Evolutionary conservation across 768 basidiomycete genomes (phyloP), one percentile per base, ranked within the genome.

Genomic region (Termitomyces sp.): DNA sequence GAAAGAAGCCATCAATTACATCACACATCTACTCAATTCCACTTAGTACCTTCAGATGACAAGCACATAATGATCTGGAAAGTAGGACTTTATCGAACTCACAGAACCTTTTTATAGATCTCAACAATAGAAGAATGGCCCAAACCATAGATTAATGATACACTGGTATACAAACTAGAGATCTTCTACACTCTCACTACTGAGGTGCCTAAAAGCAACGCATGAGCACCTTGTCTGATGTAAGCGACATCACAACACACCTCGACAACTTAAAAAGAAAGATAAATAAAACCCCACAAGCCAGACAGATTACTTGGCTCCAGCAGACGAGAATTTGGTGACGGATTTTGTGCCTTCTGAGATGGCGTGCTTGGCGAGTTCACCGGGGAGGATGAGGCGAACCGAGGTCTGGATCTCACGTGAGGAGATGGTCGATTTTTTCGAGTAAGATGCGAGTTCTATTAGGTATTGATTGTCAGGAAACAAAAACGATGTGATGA

Each of bases 391-490:
- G 69, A 98, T 97, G 47, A 96, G 82, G 58, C 95, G 90, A 53
- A 97, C 95, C 42, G 92, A 83, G 33, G 96, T 98, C 76, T 98
- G 96, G 69, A 98, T 98, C 76, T 98, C 96, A 60, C 96, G 91
- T 24, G 94, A 97, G 20, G 95, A 96, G 73, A 98, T 98, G 46
- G 96, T 98, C 3, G 96, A 97, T 77, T 97, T 96, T 85, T 98
- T 96, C 57, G 95, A 97, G 83, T 98, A 98, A 1, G 93, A 85
- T 57, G 95, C 94, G 69, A 98, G 93, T 77, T 96, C 91, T 93
- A 67, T 55, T 60, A 3, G 37, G 60, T 62, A 11, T 61, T 49
- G 50, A 41, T 55, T 36, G 9, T 42, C n/a, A 15, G 1, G n/a
- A 27, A 24, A 31, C 8, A 44, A 20, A 13, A 49, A 20, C 12